A percentile compares a stretch with the other conserved stretches of the same genome.
These are phyloP conservation scores for Picochlorum sp. DNA, from an alignment of 139 green algal genomes.

Conservation along the genomic window DNA sequence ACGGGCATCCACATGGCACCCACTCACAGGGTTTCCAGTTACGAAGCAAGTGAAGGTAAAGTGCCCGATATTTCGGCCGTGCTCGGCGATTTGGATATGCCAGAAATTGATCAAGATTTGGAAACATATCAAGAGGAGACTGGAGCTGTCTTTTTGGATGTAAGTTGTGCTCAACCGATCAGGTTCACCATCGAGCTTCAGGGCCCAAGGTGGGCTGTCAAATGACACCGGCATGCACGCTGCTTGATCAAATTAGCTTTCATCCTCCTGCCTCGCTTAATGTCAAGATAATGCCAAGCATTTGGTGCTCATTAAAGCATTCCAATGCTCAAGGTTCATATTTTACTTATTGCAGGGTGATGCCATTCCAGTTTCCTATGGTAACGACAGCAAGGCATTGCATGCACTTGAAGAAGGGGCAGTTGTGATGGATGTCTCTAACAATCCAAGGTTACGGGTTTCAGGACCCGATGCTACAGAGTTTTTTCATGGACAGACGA, in stretches of 20 bases:
- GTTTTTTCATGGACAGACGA: slow-evolving; percentile 68
- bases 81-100: slow-evolving; percentile 34
- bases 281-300: no score
- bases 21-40: no score
- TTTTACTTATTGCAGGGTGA: no score
- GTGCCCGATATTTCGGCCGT: neutral
- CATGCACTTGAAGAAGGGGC: slow-evolving; percentile 30
- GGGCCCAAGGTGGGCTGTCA: no score
- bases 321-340: slow-evolving; percentile 23
- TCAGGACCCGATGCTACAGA: slow-evolving; percentile 28
- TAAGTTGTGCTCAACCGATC: no score
- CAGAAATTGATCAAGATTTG: slow-evolving; percentile 57
- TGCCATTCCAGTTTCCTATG: slow-evolving; percentile 37
- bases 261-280: no score
- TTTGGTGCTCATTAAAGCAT: neutral
- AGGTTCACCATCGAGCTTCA: no score
- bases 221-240: no score
- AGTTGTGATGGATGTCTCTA: slow-evolving; percentile 54
- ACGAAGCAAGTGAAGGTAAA: no score
- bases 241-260: no score
- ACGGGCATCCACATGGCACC: no score
- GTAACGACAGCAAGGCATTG: slow-evolving; percentile 35
- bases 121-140: slow-evolving; percentile 32
- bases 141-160: slow-evolving; percentile 8
- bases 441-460: slow-evolving; percentile 63